Conservation (phyloP, 257 asterid genomes). For the Nemophila menziesii region DNA sequence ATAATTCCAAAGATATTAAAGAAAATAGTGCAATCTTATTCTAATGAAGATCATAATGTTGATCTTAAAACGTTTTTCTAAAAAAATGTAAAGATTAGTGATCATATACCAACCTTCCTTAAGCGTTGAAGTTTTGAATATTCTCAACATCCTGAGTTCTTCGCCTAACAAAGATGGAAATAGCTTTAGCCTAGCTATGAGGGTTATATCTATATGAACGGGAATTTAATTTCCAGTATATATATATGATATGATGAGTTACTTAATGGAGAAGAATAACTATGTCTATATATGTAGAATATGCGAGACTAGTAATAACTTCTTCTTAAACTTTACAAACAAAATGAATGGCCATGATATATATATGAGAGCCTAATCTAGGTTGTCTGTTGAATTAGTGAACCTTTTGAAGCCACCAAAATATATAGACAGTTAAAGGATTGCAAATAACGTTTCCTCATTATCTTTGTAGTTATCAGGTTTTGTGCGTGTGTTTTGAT, state of each 20-base stretch:
- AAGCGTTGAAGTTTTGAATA: slow-evolving; percentile 18
- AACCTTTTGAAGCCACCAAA: slow-evolving; percentile 24
- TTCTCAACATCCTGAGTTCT: slow-evolving; percentile 35
- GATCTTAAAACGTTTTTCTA: not conserved
- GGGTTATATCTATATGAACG: no score
- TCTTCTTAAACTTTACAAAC: not conserved
- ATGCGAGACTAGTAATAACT: not conserved
- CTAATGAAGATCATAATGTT: slow-evolving; percentile 1
- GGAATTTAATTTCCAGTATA: not conserved
- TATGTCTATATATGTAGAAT: no score
- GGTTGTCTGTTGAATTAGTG: slow-evolving; percentile 20
- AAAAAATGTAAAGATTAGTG: not conserved
- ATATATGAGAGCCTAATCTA: not conserved
- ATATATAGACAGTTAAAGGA: slow-evolving; percentile 20
- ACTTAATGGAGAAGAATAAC: no score
- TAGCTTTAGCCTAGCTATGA: not conserved
- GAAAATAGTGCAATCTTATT: no score
- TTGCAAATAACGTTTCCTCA: slow-evolving; percentile 31
- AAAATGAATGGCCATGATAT: not conserved
- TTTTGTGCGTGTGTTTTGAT: slow-evolving; percentile 5
- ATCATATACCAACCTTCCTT: slow-evolving; percentile 18
- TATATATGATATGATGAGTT: not conserved
- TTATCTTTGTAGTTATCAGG: slow-evolving; percentile 5
- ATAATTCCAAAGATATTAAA: no score
- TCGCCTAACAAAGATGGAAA: not conserved